Base-by-base conservation (phyloP, 352 stramenopile species). In the Phytophthora parvispora region DNA sequence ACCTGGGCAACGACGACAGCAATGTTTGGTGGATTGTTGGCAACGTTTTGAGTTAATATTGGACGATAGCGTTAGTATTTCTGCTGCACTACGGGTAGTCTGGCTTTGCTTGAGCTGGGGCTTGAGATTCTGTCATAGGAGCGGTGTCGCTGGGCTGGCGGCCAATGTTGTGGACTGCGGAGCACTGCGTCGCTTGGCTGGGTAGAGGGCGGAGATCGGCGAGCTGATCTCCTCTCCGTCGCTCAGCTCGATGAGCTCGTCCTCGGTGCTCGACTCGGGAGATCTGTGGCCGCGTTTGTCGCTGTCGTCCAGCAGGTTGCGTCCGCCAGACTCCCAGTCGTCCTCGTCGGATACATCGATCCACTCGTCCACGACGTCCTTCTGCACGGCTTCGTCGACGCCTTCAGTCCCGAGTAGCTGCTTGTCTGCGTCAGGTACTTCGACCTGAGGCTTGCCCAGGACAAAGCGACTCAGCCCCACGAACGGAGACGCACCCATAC, bases 171-270 rank as follows among this genome's bases (percentile, higher is more conserved):
- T 29, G 47, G 42, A 24, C 12, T 47, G 20, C 4, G 45, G 27
- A 10, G 31, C 43, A 2, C n/a, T n/a, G 34, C 31, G 40, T 47
- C 32, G 64, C 20, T 74, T 67, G 0, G 8, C 24, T n/a, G 49
- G 28, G 24, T 45, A 20, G 12, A 75, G 66, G n/a, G 25, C 50
- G 4, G 43, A 24, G 34, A 56, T 65, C 18, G 12, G 45, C 18
- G 29, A 34, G 15, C 57, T 8, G 50, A 13, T 24, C n/a, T 78
- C 76, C 64, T 84, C 76, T 29, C 62, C 69, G 56, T 84, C 76
- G 40, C 76, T 84, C n/a, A 81, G 13, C 40, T 86, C 78, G 16
- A 79, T 54, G 6, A 79, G 38, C 6, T 82, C 73, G 18, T 83
- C 76, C 50, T 83, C 77, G n/a, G 65, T 70, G 27, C 51, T 51